Base-by-base conservation (phyloP, 805 yeast species). In the Scheffersomyces spartinae region DNA sequence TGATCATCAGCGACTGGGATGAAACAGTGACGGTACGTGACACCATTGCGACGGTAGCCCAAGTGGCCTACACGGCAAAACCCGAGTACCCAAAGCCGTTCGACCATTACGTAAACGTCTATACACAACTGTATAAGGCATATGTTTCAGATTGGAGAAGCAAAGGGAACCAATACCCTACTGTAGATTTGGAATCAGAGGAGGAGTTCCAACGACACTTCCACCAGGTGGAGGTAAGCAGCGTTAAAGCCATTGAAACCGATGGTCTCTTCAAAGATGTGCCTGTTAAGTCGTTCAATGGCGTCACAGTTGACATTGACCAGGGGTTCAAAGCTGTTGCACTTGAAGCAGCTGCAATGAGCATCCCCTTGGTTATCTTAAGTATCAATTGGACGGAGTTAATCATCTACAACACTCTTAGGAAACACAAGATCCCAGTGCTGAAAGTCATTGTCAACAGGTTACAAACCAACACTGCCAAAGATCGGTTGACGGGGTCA, bases 381-480 rank as follows among this genome's bases (percentile, higher is more conserved):
- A 74, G 81, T 36, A 70, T 74, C 24, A 74, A 74, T 42, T 75
- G 83, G 83, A 66, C 78, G n/a, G n/a, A n/a, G n/a, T n/a, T n/a
- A n/a, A n/a, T n/a, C n/a, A n/a, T n/a, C n/a, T n/a, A n/a, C n/a
- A n/a, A n/a, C n/a, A n/a, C n/a, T n/a, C n/a, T n/a, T n/a, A n/a
- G n/a, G n/a, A n/a, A n/a, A n/a, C n/a, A n/a, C n/a, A n/a, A n/a
- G n/a, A n/a, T n/a, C n/a, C n/a, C n/a, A n/a, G n/a, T n/a, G n/a
- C n/a, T n/a, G n/a, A n/a, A n/a, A n/a, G n/a, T n/a, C n/a, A n/a
- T n/a, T n/a, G n/a, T n/a, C n/a, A n/a, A n/a, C n/a, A n/a, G n/a
- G n/a, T n/a, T n/a, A n/a, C n/a, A n/a, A n/a, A n/a, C n/a, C n/a
- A n/a, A n/a, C n/a, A n/a, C n/a, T n/a, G n/a, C n/a, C n/a, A n/a